Base-by-base conservation (phyloP, 2,329 filamentous ascomycete species). In the Lasiodiplodia gonubiensis region DNA sequence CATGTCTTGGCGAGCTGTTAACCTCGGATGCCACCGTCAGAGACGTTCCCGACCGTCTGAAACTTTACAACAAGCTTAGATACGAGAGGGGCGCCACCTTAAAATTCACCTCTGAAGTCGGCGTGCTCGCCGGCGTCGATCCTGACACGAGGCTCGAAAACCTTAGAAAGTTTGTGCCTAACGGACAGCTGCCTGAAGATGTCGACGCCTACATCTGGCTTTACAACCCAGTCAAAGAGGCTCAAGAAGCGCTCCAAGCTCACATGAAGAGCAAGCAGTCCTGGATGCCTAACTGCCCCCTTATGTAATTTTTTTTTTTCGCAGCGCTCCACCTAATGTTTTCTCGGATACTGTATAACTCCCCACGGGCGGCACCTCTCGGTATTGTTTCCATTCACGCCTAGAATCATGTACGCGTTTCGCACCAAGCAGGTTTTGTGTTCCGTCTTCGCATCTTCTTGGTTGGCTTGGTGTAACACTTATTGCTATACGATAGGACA, bases 21-120 rank as follows among this genome's bases (percentile, higher is more conserved):
- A 59, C 66, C 33, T 57, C 61, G 18, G 66, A 70, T 25, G 60
- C 64, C 2, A 39, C 14, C 6, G 33, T 53, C 10, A 59, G 35
- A 25, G 37, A 68, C 5, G 64, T 70, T n/a, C 16, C 49, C 14
- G 25, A 67, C 37, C 60, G 64, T n/a, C 54, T 70, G 48, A 18
- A 46, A 5, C 55, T 68, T 4, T 70, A 70, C 63, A 70, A 70
- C 37, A 27, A 61, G 6, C 59, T 69, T 11, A 66, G 69, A 33
- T 70, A 69, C 30, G 67, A 68, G 23, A 23, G 68, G 1, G 16
- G 66, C n/a, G 67, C 68, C 39, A 70, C 68, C 37, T 63, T 68
- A 4, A 69, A 66, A 53, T 64, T 64, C 16, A 35, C 48, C 3
- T 59, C 68, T 23, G 61, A 69, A 48, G 21, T 63, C n/a, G 42